Conservation (phyloP, 2,329 filamentous ascomycete species). For the Pseudodiploospora longispora region DNA sequence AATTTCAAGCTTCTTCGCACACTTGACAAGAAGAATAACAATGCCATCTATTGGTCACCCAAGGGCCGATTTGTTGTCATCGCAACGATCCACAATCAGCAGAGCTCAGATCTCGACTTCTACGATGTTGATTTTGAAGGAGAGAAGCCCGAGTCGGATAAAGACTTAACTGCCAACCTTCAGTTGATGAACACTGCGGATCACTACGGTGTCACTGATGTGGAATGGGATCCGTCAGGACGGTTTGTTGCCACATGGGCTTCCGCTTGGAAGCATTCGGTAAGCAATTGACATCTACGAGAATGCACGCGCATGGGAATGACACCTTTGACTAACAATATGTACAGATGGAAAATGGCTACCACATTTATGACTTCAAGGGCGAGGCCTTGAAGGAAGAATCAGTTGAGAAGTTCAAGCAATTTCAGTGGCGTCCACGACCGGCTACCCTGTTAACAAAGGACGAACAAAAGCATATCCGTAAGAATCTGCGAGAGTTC, state of each 20-base stretch:
- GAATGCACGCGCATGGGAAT: neutral
- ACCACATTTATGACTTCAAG: constrained; percentile 95
- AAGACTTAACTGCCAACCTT: constrained; percentile 89
- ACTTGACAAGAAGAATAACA: constrained; percentile 98
- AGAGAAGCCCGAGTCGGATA: constrained; percentile 86
- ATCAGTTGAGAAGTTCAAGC: constrained; percentile 94
- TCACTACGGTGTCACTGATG: constrained; percentile 95
- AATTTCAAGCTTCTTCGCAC: constrained; percentile 97
- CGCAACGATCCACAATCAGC: constrained; percentile 84
- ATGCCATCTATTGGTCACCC: constrained; percentile 98
- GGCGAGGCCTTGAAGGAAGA: constrained; percentile 85
- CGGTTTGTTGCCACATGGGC: constrained; percentile 91
- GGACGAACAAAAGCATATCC: constrained; percentile 95
- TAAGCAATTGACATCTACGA: constrained; percentile 42
- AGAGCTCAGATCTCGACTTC: constrained; percentile 94
- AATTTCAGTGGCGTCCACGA: constrained; percentile 88
- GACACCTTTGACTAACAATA: neutral
- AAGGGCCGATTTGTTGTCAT: constrained; percentile 92
- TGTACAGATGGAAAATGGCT: constrained; percentile 92
- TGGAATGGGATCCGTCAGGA: constrained; percentile 96
- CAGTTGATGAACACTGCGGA: constrained; percentile 90
- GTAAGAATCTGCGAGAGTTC: constrained; percentile 98
- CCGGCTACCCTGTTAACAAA: constrained; percentile 86
- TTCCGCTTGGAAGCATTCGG: constrained; percentile 89
- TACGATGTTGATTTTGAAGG: constrained; percentile 97